Conservation (phyloP, 2,329 filamentous ascomycete genomes). For the Penicillium sp. region DNA sequence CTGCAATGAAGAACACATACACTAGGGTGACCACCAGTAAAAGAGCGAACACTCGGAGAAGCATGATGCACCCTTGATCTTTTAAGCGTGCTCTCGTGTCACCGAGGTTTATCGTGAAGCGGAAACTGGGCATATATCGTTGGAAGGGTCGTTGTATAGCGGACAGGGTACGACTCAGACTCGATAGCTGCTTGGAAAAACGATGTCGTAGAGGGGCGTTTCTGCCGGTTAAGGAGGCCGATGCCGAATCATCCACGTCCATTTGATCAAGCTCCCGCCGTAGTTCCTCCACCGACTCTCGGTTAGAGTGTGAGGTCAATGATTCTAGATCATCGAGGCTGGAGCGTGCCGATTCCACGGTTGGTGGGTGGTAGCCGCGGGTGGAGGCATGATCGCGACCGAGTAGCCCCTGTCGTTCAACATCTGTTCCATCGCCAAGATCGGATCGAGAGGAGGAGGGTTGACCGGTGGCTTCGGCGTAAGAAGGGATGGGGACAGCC, state of each 20-base stretch:
- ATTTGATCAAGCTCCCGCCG: constrained; percentile 85
- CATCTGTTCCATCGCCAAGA: constrained; percentile 46
- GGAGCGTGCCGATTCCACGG: constrained; percentile 75
- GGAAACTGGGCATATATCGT: constrained; percentile 45
- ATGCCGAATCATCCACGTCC: constrained; percentile 71
- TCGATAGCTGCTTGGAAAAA: constrained; percentile 59
- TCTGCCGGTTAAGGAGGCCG: constrained; percentile 26
- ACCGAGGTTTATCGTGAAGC: constrained; percentile 42
- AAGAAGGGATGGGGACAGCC: constrained; percentile 72
- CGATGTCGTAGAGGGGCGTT: constrained; percentile 48
- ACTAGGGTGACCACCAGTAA: constrained; percentile 73
- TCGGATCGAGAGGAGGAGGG: constrained; percentile 26
- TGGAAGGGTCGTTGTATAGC: constrained; percentile 55
- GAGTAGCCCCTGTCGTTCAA: constrained; percentile 39
- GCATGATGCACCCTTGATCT: constrained; percentile 61
- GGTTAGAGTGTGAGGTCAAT: constrained; percentile 53
- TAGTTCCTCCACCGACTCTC: constrained; percentile 62
- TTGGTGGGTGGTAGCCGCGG: constrained; percentile 72
- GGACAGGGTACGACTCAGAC: constrained; percentile 58
- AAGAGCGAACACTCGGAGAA: constrained; percentile 72
- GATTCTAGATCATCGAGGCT: constrained; percentile 58
- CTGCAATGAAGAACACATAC: constrained; percentile 82
- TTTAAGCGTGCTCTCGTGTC: constrained; percentile 38
- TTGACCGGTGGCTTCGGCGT: constrained; percentile 66
- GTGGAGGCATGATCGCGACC: constrained; percentile 40